Evolutionary conservation across 257 asterid species (phyloP).

Genomic region (Forsythia suspensa): DNA sequence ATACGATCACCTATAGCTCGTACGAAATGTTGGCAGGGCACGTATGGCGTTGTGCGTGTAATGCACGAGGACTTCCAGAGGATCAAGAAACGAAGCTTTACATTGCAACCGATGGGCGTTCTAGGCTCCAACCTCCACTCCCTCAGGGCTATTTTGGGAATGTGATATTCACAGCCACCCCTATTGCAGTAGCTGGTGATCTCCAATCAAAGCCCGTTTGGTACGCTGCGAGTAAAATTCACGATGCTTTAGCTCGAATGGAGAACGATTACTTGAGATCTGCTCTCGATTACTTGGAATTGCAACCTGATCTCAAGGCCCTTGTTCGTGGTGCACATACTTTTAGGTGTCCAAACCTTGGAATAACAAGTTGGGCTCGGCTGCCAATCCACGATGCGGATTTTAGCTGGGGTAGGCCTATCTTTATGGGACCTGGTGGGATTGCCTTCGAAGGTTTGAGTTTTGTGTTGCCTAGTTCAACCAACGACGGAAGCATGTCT

Average conservation of each 20-base stretch:
- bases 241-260: constrained; percentile 69
- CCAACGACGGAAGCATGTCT: constrained; percentile 67
- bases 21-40: constrained; percentile 86
- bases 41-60: constrained; percentile 74
- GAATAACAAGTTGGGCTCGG: constrained; percentile 90
- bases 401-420: constrained; percentile 87
- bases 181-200: constrained; percentile 63
- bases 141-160: constrained; percentile 88
- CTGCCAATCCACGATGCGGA: constrained; percentile 87
- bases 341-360: constrained; percentile 82
- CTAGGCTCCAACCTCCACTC: constrained; percentile 65
- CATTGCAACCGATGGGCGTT: constrained; percentile 82
- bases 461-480: constrained; percentile 69
- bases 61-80: constrained; percentile 61
- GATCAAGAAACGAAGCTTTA: constrained; percentile 76
- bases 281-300: constrained; percentile 83
- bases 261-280: constrained; percentile 79
- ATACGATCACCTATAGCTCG: constrained; percentile 63
- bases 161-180: constrained; percentile 81
- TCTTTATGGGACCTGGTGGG: constrained; percentile 94
- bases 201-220: constrained; percentile 59
- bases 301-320: constrained; percentile 84
- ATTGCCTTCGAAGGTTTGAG: constrained; percentile 84
- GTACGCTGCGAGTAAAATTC: constrained; percentile 70
- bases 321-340: constrained; percentile 88